Base-by-base conservation (phyloP, 1,284 basidiomycete genomes). In the Chalciporus sp. region DNA sequence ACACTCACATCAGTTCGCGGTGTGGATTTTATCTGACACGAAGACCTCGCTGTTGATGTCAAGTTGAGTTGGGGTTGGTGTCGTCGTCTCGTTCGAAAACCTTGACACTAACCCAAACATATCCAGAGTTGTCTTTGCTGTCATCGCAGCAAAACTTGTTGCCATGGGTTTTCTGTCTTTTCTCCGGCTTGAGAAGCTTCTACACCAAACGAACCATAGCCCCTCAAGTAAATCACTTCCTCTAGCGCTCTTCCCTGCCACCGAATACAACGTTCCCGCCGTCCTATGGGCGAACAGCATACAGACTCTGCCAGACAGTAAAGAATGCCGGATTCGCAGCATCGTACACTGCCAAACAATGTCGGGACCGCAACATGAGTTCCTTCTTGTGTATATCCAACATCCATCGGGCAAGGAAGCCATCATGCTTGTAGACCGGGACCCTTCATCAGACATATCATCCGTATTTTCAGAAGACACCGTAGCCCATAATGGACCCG, bases 381-480 rank as follows among this genome's bases (percentile, higher is more conserved):
- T 61, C n/a, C 27, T 59, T 8, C 48, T 61, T 23, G 50, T 61
- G 10, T 49, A 47, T 27, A 20, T 59, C 14, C 46, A 45, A 14
- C 57, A 61, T 49, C 52, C 57, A 10, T 58, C 57, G 1, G 57
- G 54, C 8, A 56, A 48, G 31, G 49, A 47, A 5, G 57, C 51
- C 10, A 27, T 55, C 46, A 37, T 59, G 20, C 40, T 56, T 19
- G 51, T 26, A 9, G 54, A 56, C 5, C 29, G 59, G 40, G 49
- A 50, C 19, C 23, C 47, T n/a, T 16, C 39, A 8, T 37, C 42
- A 17, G 46, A 51, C 19, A n/a, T 40, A 9, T 37, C 51, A 8
- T 39, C 53, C 28, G 12, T 10, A 0, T 31, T 39, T 28, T n/a
- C 45, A 3, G 43, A 53, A 17, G 51, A 45, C 20, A n/a, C 17